Evolutionary conservation across 2,329 filamentous ascomycete genomes (phyloP).

Genomic region (Fusarium graminum): DNA sequence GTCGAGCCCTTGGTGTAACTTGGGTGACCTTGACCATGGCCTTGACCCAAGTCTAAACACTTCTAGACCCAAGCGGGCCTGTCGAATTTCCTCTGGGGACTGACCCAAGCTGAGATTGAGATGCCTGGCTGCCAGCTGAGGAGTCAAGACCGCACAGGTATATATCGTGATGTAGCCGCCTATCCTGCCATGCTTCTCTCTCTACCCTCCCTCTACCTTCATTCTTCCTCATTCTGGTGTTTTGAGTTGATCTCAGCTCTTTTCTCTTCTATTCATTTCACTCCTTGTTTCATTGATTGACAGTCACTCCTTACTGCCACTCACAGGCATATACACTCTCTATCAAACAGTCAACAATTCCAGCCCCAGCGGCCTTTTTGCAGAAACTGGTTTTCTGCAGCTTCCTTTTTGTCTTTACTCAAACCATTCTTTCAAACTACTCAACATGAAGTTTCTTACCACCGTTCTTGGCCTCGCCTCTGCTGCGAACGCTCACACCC

Average conservation of each 20-base stretch:
- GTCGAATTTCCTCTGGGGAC: constrained; percentile 21
- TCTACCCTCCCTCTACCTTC: constrained; percentile 26
- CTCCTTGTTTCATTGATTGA: constrained; percentile 39
- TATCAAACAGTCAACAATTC: constrained; percentile 23
- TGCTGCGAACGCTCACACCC: constrained; percentile 67
- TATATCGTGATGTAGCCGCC: constrained; percentile 40
- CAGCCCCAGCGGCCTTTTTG: constrained; percentile 39
- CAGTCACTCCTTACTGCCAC: constrained; percentile 39
- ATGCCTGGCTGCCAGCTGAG: constrained; percentile 12
- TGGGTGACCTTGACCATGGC: constrained; percentile 5
- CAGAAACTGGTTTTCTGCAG: constrained; percentile 48
- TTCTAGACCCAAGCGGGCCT: constrained; percentile 8
- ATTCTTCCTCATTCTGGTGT: constrained; percentile 41
- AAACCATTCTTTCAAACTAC: constrained; percentile 42
- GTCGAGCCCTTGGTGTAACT: constrained; percentile 36
- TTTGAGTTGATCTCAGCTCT: constrained; percentile 29
- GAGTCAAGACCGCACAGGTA: constrained; percentile 21
- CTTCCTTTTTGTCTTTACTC: constrained; percentile 6
- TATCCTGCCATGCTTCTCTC: constrained; percentile 15
- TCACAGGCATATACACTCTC: constrained; percentile 29
- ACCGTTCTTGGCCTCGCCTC: constrained; percentile 55
- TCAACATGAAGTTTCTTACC: constrained; percentile 56
- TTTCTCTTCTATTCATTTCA: constrained; percentile 28
- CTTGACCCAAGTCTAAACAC: constrained; percentile 12
- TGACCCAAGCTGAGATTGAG: constrained; percentile 25